phyloP scores from a whole-genome alignment of 106 monocot species.

The Dioscorea alata region DNA sequence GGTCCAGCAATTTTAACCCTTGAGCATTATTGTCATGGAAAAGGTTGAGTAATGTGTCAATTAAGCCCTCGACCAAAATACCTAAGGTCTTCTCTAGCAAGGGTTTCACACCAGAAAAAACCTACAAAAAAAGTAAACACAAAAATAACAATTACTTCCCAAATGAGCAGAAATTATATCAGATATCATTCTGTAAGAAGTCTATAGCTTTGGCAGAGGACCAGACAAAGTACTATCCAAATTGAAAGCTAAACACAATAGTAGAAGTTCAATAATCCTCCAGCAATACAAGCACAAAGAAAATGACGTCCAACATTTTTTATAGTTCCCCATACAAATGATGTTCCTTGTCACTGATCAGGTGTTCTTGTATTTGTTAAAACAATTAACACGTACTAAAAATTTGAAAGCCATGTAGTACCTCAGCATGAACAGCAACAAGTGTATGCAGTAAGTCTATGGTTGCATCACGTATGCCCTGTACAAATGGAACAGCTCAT shows the following conservation, averaged over 20 bases:
- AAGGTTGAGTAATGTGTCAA: slow-evolving; percentile 81
- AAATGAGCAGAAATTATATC: not conserved
- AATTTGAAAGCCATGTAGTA: slow-evolving; percentile 7
- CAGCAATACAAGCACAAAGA: too few species aligned
- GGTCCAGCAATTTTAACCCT: slow-evolving; percentile 60
- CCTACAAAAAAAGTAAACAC: slow-evolving; percentile 42
- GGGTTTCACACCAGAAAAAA: slow-evolving; percentile 74
- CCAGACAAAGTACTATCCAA: too few species aligned
- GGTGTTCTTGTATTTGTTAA: not conserved
- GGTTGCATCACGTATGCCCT: slow-evolving; percentile 98
- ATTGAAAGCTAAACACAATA: too few species aligned
- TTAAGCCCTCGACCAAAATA: slow-evolving; percentile 86
- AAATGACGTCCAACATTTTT: too few species aligned
- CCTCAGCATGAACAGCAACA: slow-evolving; percentile 93
- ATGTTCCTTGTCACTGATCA: too few species aligned
- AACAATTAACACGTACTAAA: not conserved
- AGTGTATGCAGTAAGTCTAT: slow-evolving; percentile 80
- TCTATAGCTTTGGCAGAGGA: too few species aligned
- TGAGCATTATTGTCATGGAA: slow-evolving; percentile 71
- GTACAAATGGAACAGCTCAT: slow-evolving; percentile 14
- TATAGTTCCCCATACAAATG: too few species aligned
- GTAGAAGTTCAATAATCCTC: too few species aligned
- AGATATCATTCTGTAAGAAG: too few species aligned
- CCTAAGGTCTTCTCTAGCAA: slow-evolving; percentile 79
- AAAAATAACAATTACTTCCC: not conserved